These are phyloP conservation scores for Tilletia horrida DNA, from an alignment of 1,284 basidiomycete species.

Conservation along the genomic window DNA sequence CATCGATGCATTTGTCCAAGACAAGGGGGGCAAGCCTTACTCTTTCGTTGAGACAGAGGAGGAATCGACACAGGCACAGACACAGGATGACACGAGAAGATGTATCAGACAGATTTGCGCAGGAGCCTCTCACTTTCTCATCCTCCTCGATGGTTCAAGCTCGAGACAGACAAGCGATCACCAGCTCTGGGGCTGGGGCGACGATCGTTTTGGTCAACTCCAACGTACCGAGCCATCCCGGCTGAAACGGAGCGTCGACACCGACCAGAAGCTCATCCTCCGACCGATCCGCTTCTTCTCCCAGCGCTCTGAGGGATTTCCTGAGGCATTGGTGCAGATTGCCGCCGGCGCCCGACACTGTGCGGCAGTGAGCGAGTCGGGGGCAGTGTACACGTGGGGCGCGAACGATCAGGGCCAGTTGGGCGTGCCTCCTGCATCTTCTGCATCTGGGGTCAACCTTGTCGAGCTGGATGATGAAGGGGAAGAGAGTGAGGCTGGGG, in stretches of 20 bases:
- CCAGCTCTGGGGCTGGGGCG: slow-evolving; percentile 13
- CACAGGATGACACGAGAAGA: neutral
- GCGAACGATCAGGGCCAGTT: neutral
- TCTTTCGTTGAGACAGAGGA: neutral
- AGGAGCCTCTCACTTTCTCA: slow-evolving; percentile 7
- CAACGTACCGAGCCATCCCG: neutral
- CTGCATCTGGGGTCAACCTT: neutral
- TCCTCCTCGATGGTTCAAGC: slow-evolving; percentile 1
- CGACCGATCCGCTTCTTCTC: slow-evolving; percentile 3
- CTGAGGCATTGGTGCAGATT: neutral
- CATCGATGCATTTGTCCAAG: neutral
- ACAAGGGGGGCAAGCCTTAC: neutral
- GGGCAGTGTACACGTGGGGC: neutral
- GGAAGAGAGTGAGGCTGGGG: neutral
- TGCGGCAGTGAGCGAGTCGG: neutral
- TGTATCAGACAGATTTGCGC: neutral
- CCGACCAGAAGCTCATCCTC: neutral
- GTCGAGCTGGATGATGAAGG: neutral
- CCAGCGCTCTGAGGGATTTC: neutral
- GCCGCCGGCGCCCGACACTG: neutral
- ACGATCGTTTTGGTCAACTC: slow-evolving; percentile 1
- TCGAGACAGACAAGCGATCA: neutral
- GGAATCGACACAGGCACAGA: neutral
- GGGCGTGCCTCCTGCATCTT: neutral
- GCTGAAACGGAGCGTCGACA: too few species aligned